Base-by-base conservation (phyloP, 2,329 filamentous ascomycete species). In the Aureobasidium pullulans region DNA sequence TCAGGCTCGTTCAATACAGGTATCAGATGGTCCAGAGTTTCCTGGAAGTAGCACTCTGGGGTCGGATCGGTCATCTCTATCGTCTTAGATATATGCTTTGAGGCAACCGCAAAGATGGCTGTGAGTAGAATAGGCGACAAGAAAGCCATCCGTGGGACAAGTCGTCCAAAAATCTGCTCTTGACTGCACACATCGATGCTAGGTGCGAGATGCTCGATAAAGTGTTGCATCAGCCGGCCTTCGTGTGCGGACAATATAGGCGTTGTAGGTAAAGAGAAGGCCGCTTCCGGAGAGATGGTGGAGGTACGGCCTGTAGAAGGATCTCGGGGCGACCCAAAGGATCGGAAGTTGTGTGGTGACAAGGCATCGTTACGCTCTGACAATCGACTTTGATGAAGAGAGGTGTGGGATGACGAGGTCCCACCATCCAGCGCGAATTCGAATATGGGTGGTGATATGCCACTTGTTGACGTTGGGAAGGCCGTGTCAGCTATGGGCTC, bases 81-180 rank as follows among this genome's bases (percentile, higher is more conserved):
- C 76, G 34, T 56, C 42, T 81, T 73, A 48, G 77, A 80, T 37
- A 84, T 68, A 65, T 84, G 82, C 36, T 81, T 74, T 2, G 81
- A 78, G 0, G 82, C 77, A 4, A 84, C 72, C 1, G 82, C 81
- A 47, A 83, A 76, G 31, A 84, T 82, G 28, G 82, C 81, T 56
- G 83, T 82, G 11, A 83, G 71, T 4, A 85, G 71, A 2, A 80
- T 77, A 0, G 77, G 78, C 57, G 77, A 82, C 1, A 70, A 74
- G 10, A 75, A 76, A 3, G 82, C 80, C 23, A 79, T 73, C 58
- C 79, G 74, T 0, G 82, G 82, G 0, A 85, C 81, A 5, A 80
- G 71, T 0, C 76, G 72, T 56, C 80, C 77, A 63, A 85, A 85
- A 60, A 81, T 79, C 16, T 68, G 63, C 16, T 66, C 60, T 29